Base-by-base conservation (phyloP, 352 stramenopile species). In the Phytopythium chamaehyphon region DNA sequence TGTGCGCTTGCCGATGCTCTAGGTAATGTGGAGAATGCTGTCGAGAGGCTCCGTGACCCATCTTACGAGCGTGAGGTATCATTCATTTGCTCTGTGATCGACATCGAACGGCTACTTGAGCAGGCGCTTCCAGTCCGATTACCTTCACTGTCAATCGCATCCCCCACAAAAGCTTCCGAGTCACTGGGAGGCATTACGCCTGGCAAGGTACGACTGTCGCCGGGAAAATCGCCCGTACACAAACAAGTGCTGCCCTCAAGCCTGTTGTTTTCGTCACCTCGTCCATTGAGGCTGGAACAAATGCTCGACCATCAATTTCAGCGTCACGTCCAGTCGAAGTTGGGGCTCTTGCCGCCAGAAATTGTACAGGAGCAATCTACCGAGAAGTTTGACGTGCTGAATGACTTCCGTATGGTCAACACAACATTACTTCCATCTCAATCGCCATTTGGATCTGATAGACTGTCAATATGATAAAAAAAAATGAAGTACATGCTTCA, bases 11-110 rank as follows among this genome's bases (percentile, higher is more conserved):
- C 75, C n/a, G 76, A 90, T 44, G 67, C 64, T 16, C 42, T 73
- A 1, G 74, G 72, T 2, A 63, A 81, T 26, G 74, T 76, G 6
- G 58, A 77, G 2, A 40, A 65, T 42, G 79, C 79, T 6, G 56
- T 75, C 7, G 76, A 87, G 52, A 75, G 74, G 35, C 55, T 90
- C 1, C 70, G 80, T 36, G 73, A 79, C 44, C 33, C 64, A 11
- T 69, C 51, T 11, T 87, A 87, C 37, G 64, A 87, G 23, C 65
- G 71, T 6, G 79, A 90, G 28, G 58, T 90, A 14, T 65, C 69
- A 10, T 83, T 83, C 40, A 55, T 90, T 18, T 80, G 71, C 47
- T 63, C 62, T 5, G 58, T 79, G 19, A 60, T 87, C 16, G 73
- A 86, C 16, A 58, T 90, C 15, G n/a, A 50, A 10, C 44, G 59